Base-by-base conservation (phyloP, 805 yeast genomes). In the Babjeviella inositovora region DNA sequence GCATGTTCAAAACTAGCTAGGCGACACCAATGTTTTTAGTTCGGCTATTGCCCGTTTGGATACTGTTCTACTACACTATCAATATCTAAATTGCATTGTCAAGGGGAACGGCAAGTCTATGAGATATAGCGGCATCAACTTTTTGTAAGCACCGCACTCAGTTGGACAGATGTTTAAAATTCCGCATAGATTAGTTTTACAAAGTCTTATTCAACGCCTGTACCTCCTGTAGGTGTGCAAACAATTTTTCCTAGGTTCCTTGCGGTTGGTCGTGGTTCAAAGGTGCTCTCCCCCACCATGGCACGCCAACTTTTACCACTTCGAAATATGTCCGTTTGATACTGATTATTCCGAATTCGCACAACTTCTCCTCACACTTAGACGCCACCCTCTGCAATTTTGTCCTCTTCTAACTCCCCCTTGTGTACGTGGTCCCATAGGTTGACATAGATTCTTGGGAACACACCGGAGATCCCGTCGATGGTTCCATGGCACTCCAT, bases 381-480 rank as follows among this genome's bases (percentile, higher is more conserved):
- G 64, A 47, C 14, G 51, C 55, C 15, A 44, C 31, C 25, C 42
- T 38, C 38, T 64, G 71, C 20, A 62, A 33, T 22, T 40, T 35
- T 47, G 9, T 70, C 70, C 28, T 43, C 53, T 21, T 41, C 46
- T 18, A 36, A 27, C 24, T 60, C 48, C 15, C 66, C 67, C 8
- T 37, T 40, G 19, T 48, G 43, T 28, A 34, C 45, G 10, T 57
- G 43, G 20, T 50, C 41, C 32, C 42, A 58, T 18, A 65, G 36
- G 23, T 45, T 46, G 23, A 57, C 61, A 20, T 53, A 53, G 5
- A 57, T 41, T 41, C 60, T 58, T 28, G 72, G 72, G 44, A 50
- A 62, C 4, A 63, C 64, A 17, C 66, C 68, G 19, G 62, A 47
- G 15, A 63, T 42, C 5, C 68, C 72, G 35, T 63, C 70, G 27